Percentiles rank a stretch among this genome's conserved stretches.
Evolutionary conservation across 768 basidiomycete species (phyloP).

Genomic region (Xerocomus spinulosus): DNA sequence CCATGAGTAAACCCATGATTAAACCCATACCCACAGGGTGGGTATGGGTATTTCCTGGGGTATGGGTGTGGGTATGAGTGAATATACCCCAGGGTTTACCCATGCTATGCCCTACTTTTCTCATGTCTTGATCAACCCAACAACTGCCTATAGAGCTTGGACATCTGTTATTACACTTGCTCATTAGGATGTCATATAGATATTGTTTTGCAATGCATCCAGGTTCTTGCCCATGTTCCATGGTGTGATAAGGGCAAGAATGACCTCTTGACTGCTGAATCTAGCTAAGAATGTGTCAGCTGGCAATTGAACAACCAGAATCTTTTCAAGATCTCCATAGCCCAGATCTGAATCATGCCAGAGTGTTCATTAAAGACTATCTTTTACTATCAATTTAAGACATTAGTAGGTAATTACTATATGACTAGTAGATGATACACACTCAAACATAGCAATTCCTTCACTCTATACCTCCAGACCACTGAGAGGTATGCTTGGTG

Average conservation of each 20-base stretch:
- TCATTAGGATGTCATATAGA: background rate
- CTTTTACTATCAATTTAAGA: too few relatives aligned
- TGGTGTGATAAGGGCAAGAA: slow-evolving; percentile 16
- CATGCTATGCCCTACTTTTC: slow-evolving; percentile 17
- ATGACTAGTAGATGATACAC: too few relatives aligned
- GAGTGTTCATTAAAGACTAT: too few relatives aligned
- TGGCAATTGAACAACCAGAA: background rate
- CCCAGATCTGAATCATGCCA: too few relatives aligned
- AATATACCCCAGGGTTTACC: too few relatives aligned
- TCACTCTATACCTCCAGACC: background rate
- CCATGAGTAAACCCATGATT: too few relatives aligned
- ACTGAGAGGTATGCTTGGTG: background rate
- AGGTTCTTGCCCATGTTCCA: slow-evolving; percentile 6
- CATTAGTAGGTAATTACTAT: too few relatives aligned
- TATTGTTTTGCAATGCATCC: background rate
- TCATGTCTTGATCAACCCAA: slow-evolving; percentile 12
- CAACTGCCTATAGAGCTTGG: slow-evolving; percentile 6
- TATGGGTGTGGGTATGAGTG: too few relatives aligned
- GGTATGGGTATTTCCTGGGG: too few relatives aligned
- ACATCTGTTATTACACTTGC: slow-evolving; percentile 15
- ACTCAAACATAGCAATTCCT: background rate
- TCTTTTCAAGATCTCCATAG: too few relatives aligned
- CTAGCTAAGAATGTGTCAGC: background rate
- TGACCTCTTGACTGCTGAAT: background rate
- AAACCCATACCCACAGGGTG: too few relatives aligned